Evolutionary conservation across 352 stramenopile species (phyloP), one percentile per base, ranked within the genome.

Genomic region (Globisporangium cylindrosporum): DNA sequence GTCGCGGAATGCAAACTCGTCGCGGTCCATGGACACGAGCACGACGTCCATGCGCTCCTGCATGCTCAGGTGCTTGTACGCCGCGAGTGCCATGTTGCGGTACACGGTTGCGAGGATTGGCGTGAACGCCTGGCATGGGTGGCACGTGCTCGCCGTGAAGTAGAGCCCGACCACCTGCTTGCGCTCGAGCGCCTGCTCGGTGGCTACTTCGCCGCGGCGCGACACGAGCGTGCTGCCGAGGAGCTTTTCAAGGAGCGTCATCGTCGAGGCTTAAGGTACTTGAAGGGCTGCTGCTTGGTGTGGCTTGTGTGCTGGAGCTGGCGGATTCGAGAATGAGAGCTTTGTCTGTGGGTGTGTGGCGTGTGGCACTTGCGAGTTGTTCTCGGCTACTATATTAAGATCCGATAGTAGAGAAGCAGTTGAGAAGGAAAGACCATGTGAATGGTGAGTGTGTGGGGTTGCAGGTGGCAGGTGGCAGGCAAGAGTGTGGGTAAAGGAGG

Each of bases 121-220:
- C 56, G 83, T 89, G 72, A 91, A 91, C 32, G 72, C 74, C 68
- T 84, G 78, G 57, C 83, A 91, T 18, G 81, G 79, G 34, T 72
- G 72, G 64, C 81, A 90, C 15, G 72, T 81, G 69, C 80, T 89
- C 55, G 78, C 78, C 10, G 81, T 88, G 70, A 91, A 91, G 75
- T 88, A 91, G 34, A 91, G 64, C 0, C 81, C 81, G 57, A 91
- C 72, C 43, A 84, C 75, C 22, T 68, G 79, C 70, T 90, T 90
- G 64, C 73, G 55, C 38, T 76, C 80, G 53, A 90, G 77, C 64
- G 76, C 82, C 41, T 88, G 74, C 22, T 79, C 61, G 15, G 82
- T 84, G 34, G 73, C 55, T 38, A 77, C 77, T 67, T 89, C 74
- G 49, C 82, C 82, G 64, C 79, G 80, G 4, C 81, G 77, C 27